Evolutionary conservation across 371 early-diverging fungal species (phyloP).

Genomic region (Funneliformis caledonium): DNA sequence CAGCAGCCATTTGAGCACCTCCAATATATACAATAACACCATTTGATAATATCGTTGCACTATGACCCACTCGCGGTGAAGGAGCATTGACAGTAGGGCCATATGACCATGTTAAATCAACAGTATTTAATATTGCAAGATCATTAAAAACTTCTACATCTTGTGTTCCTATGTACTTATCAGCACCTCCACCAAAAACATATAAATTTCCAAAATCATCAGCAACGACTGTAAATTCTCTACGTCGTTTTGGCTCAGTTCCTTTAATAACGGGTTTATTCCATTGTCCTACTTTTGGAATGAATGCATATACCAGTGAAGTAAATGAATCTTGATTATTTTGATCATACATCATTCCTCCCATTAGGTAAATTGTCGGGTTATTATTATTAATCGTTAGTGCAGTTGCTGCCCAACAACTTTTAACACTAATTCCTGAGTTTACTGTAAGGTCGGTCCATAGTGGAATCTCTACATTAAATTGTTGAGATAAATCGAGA

Average conservation of each 20-base stretch:
- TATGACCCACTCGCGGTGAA: neutral
- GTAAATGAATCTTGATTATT: no score
- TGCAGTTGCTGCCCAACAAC: no score
- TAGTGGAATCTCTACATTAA: no score
- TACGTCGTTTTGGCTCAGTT: neutral
- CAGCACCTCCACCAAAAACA: conserved; percentile 10
- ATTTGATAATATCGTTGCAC: neutral
- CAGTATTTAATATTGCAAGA: conserved; percentile 11
- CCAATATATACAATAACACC: conserved; percentile 25
- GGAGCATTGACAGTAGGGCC: neutral
- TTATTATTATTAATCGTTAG: no score
- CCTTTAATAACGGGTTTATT: neutral
- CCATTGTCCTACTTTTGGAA: neutral
- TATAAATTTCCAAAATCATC: neutral
- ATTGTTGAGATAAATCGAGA: no score
- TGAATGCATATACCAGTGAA: neutral
- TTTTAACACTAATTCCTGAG: no score
- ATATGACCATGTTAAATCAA: no score
- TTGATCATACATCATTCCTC: no score
- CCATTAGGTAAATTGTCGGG: no score
- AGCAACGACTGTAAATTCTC: neutral
- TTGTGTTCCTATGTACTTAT: neutral
- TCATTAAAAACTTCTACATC: neutral
- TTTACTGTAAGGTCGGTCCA: no score
- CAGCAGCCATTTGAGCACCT: neutral